Percentiles rank a stretch among this genome's conserved stretches.
Conservation (phyloP, 352 stramenopile species). For the Pythium scleroteichum region DNA sequence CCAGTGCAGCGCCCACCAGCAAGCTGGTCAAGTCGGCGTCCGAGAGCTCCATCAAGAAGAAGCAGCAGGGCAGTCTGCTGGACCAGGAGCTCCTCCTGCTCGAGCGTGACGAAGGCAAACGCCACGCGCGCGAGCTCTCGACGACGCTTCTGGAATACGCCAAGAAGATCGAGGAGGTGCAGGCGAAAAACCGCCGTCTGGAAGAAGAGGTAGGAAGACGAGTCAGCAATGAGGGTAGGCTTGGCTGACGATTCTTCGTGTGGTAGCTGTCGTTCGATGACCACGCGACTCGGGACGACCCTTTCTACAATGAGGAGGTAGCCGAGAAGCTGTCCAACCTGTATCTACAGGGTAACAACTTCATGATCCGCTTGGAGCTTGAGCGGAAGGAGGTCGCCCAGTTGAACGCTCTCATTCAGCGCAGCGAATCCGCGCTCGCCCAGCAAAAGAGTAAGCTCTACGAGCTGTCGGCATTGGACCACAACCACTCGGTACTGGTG, state of each 20-base stretch:
- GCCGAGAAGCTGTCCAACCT: constrained; percentile 79
- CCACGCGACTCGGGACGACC: constrained; percentile 61
- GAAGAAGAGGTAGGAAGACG: constrained; percentile 67
- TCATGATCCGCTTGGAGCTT: constrained; percentile 76
- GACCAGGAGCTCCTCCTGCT: constrained; percentile 72
- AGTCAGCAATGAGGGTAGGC: no score
- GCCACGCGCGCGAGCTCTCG: constrained; percentile 65
- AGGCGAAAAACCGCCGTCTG: constrained; percentile 75
- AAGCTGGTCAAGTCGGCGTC: constrained; percentile 27
- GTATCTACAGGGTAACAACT: constrained; percentile 81
- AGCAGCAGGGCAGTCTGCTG: constrained; percentile 49
- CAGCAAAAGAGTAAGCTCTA: constrained; percentile 80
- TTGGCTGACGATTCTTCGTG: no score
- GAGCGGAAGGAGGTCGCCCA: constrained; percentile 71
- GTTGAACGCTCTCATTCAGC: constrained; percentile 67
- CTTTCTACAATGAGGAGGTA: constrained; percentile 73
- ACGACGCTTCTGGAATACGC: constrained; percentile 66
- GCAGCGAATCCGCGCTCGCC: constrained; percentile 53
- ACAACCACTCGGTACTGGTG: constrained; percentile 67
- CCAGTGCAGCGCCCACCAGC: constrained; percentile 7
- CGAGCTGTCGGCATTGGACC: constrained; percentile 65
- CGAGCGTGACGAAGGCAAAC: constrained; percentile 72
- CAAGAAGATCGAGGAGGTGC: constrained; percentile 76
- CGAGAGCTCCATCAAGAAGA: constrained; percentile 40
- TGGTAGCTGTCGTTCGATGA: constrained; percentile 74